A percentile compares a stretch with the other conserved stretches of the same genome.
Conservation (phyloP, 768 basidiomycete species). For the Tylopilus vinaceipallidus region DNA sequence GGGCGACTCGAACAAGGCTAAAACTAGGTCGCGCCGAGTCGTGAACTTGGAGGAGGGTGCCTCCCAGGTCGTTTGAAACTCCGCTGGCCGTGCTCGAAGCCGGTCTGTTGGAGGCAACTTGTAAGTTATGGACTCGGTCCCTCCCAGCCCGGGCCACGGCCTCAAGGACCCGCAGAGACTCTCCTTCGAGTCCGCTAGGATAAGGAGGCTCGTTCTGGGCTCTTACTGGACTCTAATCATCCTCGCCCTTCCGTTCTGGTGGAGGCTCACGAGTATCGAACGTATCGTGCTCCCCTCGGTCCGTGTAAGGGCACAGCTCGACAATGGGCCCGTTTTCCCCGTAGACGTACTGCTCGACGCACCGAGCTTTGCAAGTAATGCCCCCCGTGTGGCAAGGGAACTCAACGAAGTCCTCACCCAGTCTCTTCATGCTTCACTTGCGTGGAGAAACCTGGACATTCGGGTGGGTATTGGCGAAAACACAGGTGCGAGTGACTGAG, state of each 20-base stretch:
- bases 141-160: slow-evolving; percentile 17
- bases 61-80: slow-evolving; percentile 35
- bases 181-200: slow-evolving; percentile 48
- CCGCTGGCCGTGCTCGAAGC: slow-evolving; percentile 22
- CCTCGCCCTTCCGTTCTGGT: slow-evolving; percentile 87
- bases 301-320: slow-evolving; percentile 53
- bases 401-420: slow-evolving; percentile 24
- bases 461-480: slow-evolving; percentile 25
- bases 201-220: slow-evolving; percentile 59
- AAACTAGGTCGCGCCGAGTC: slow-evolving; percentile 7
- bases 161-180: slow-evolving; percentile 48
- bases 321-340: slow-evolving; percentile 45
- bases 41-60: slow-evolving; percentile 24
- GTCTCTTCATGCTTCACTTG: slow-evolving; percentile 16
- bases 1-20: background rate
- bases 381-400: slow-evolving; percentile 26
- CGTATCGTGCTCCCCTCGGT: slow-evolving; percentile 68
- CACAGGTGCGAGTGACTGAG: slow-evolving; percentile 35
- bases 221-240: slow-evolving; percentile 81
- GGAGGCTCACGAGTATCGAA: slow-evolving; percentile 88
- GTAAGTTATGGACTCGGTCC: slow-evolving; percentile 24
- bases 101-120: too few species aligned
- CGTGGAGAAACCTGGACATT: slow-evolving; percentile 47
- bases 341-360: slow-evolving; percentile 39
- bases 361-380: slow-evolving; percentile 13